Conservation (phyloP, 164 flowering plant species). For the Brasenia schreberi region DNA sequence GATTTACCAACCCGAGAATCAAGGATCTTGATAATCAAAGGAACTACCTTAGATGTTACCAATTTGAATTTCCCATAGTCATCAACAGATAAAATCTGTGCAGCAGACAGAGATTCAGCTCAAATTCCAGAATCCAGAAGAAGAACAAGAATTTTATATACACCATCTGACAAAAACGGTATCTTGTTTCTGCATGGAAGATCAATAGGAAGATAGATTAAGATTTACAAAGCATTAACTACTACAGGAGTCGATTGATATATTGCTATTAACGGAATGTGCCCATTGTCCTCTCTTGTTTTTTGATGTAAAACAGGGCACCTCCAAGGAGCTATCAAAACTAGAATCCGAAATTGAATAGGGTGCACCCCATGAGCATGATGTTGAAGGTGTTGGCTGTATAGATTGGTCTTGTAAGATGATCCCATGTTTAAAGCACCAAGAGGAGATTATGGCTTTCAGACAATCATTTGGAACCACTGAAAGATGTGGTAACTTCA, state of each 20-base stretch:
- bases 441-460: constrained; percentile 47
- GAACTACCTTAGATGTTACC: constrained; percentile 37
- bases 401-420: constrained; percentile 13
- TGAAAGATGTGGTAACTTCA: constrained; percentile 29
- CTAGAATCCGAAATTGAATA: constrained; percentile 18
- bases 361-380: constrained; percentile 7
- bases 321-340: constrained; percentile 39
- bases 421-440: constrained; percentile 34
- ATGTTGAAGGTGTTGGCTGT: constrained; percentile 9
- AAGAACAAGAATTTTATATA: constrained; percentile 29
- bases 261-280: not conserved
- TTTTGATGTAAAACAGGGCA: not conserved
- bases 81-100: constrained; percentile 36
- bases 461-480: constrained; percentile 38
- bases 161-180: constrained; percentile 26
- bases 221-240: constrained; percentile 3
- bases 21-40: constrained; percentile 30
- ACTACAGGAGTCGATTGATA: constrained; percentile 26
- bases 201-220: not conserved
- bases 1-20: constrained; percentile 19
- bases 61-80: constrained; percentile 18
- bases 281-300: not conserved
- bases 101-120: constrained; percentile 37
- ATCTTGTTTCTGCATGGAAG: constrained; percentile 26
- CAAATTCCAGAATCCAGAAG: constrained; percentile 40